Evolutionary conservation across 31 red algal genomes (phyloP).

Genomic region (Endocladia muricata): DNA sequence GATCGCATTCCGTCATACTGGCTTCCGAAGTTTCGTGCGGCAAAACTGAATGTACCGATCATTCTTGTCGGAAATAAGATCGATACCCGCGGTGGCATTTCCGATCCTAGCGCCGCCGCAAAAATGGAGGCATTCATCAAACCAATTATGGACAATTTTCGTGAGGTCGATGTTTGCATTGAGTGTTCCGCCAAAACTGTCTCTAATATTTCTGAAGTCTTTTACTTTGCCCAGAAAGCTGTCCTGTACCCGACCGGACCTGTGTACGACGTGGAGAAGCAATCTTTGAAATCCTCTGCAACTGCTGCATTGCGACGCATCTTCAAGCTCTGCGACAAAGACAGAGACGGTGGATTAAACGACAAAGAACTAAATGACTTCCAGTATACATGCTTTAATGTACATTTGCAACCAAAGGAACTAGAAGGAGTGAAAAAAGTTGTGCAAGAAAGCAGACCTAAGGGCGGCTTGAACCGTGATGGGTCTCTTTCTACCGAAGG

Average conservation of each 20-base stretch:
- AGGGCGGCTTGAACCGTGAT: slow-evolving; percentile 55
- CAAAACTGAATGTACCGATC: slow-evolving; percentile 65
- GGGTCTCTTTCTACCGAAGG: slow-evolving; percentile 74
- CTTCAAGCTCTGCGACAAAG: slow-evolving; percentile 92
- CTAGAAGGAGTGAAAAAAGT: slow-evolving; percentile 94
- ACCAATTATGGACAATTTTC: slow-evolving; percentile 94
- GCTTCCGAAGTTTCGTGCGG: slow-evolving; percentile 71
- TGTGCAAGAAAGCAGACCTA: slow-evolving; percentile 62
- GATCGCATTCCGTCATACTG: slow-evolving; percentile 68
- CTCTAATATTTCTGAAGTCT: slow-evolving; percentile 95
- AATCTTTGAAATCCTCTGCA: slow-evolving; percentile 63
- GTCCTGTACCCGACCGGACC: slow-evolving; percentile 93
- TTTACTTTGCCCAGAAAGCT: slow-evolving; percentile 95
- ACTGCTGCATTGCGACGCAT: slow-evolving; percentile 81
- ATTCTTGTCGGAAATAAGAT: slow-evolving; percentile 97
- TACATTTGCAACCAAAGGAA: slow-evolving; percentile 73
- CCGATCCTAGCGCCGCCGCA: slow-evolving; percentile 51
- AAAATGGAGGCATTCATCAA: slow-evolving; percentile 93
- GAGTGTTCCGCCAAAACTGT: slow-evolving; percentile 93
- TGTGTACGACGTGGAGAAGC: slow-evolving; percentile 85
- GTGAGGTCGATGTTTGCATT: slow-evolving; percentile 95
- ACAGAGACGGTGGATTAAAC: slow-evolving; percentile 83
- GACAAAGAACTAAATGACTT: slow-evolving; percentile 97
- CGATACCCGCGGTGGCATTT: slow-evolving; percentile 62
- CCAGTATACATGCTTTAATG: slow-evolving; percentile 90